A percentile compares a stretch with the other conserved stretches of the same genome.
phyloP scores from a whole-genome alignment of 345 rosid species.

The Acer negundo region DNA sequence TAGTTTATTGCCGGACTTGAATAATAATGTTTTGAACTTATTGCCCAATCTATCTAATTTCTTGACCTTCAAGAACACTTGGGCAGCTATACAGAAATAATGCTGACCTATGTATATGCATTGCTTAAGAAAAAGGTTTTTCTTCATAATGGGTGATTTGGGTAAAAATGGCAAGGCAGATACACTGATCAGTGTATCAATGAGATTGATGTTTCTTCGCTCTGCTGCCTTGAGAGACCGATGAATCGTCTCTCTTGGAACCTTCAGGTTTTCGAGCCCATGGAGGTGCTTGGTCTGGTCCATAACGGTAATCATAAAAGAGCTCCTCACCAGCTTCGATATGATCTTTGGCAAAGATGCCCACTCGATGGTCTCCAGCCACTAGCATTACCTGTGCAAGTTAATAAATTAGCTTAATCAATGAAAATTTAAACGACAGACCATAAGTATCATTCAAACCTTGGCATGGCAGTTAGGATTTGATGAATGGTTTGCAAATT shows the following conservation, averaged over 20 bases:
- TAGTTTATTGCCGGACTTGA: slow-evolving; percentile 10
- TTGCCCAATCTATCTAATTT: slow-evolving; percentile 18
- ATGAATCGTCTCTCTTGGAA: slow-evolving; percentile 73
- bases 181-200: slow-evolving; percentile 33
- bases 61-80: neutral
- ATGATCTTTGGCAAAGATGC: slow-evolving; percentile 90
- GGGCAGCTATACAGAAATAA: slow-evolving; percentile 25
- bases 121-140: neutral
- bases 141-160: neutral
- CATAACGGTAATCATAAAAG: slow-evolving; percentile 92
- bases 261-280: slow-evolving; percentile 99
- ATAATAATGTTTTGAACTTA: slow-evolving; percentile 23
- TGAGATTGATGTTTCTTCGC: slow-evolving; percentile 98
- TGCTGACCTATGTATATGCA: slow-evolving; percentile 3
- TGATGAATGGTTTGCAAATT: slow-evolving; percentile 94
- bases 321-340: slow-evolving; percentile 96
- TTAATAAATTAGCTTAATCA: slow-evolving; percentile 11
- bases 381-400: slow-evolving; percentile 86
- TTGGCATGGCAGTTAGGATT: slow-evolving; percentile 97
- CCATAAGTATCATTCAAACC: slow-evolving; percentile 43
- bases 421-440: slow-evolving; percentile 8
- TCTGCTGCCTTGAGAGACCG: slow-evolving; percentile 78
- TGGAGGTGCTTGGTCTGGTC: slow-evolving; percentile 94
- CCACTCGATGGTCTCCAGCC: slow-evolving; percentile 98
- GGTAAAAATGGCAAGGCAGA: neutral